phyloP scores from a whole-genome alignment of 1,139 yeast genomes.

The Protomyces arabidopsidicola region DNA sequence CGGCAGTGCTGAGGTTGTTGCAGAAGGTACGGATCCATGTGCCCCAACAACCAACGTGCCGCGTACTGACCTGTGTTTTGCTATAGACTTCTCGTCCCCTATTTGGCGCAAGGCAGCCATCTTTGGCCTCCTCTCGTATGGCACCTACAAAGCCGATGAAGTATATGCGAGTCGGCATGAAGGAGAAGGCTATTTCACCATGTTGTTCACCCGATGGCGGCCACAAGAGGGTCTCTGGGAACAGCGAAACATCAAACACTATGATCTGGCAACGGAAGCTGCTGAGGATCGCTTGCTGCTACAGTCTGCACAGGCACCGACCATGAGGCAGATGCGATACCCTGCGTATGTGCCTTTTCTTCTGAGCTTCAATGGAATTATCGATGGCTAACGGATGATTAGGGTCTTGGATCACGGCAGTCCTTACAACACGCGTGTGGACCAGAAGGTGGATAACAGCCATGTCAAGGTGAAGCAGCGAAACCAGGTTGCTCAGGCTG shows the following conservation, averaged over 20 bases:
- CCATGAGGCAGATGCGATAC: conserved; percentile 18
- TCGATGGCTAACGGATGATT: not conserved
- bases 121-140: conserved; percentile 6
- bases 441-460: conserved; percentile 23
- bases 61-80: not conserved
- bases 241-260: conserved; percentile 15
- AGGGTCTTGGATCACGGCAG: conserved; percentile 23
- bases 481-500: conserved; percentile 19
- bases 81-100: conserved; percentile 19
- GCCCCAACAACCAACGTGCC: not conserved
- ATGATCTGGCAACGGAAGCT: conserved; percentile 17
- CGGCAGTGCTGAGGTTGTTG: conserved; percentile 4
- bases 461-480: conserved; percentile 9
- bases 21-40: conserved; percentile 12
- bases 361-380: not conserved
- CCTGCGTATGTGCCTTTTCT: conserved; percentile 10
- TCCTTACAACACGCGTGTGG: conserved; percentile 24
- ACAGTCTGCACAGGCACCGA: conserved; percentile 12
- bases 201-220: conserved; percentile 10
- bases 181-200: conserved; percentile 15
- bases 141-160: conserved; percentile 15
- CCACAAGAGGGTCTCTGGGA: conserved; percentile 24
- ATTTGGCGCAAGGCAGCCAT: conserved; percentile 17
- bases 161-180: conserved; percentile 17
- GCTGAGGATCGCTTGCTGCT: conserved; percentile 13